Base-by-base conservation (phyloP, 2,329 filamentous ascomycete species). In the Arthrobotrys pseudoclavata region DNA sequence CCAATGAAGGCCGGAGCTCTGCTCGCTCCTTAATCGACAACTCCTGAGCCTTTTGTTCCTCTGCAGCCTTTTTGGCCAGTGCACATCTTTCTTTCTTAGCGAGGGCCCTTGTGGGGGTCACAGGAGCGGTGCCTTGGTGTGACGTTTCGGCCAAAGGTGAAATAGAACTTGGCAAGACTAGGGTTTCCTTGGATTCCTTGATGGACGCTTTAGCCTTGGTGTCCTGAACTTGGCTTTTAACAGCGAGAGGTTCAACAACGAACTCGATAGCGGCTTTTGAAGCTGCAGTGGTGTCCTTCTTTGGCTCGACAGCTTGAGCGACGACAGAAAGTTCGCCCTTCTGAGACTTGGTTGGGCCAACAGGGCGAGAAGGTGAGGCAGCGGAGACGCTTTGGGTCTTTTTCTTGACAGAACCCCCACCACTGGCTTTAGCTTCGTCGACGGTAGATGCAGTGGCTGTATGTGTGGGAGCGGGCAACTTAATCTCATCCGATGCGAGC, bases 81-180 rank as follows among this genome's bases (percentile, higher is more conserved):
- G 69, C 60, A 18, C 52, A 37, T 18, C 69, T 42, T 61, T 75
- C 70, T 37, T 50, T 68, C 55, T 75, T 75, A 13, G 70, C 68
- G 7, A 42, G 22, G 3, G 52, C 50, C 37, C 13, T 61, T 20
- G 66, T 37, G 1, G 50, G 29, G 6, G 42, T 45, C 6, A 47
- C 31, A 3, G 26, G 29, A 40, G 47, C 18, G 5, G 22, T 52
- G 24, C 37, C n/a, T 45, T 42, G 22, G 2, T 57, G 1, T 10
- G 55, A 26, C 13, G 48, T 29, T 68, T 40, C 18, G 26, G 15
- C 12, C 15, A 29, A 9, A 26, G 62, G 47, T 13, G 45, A 18
- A 4, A 6, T 50, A 20, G 42, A 20, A 13, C 5, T 22, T 40
- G 55, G 13, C 22, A 26, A 2, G 20, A 2, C 13, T 10, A n/a